Percentiles rank a stretch among this genome's conserved stretches.
Evolutionary conservation across 2,329 filamentous ascomycete species (phyloP).

Genomic region (Tolypocladium paradoxum): DNA sequence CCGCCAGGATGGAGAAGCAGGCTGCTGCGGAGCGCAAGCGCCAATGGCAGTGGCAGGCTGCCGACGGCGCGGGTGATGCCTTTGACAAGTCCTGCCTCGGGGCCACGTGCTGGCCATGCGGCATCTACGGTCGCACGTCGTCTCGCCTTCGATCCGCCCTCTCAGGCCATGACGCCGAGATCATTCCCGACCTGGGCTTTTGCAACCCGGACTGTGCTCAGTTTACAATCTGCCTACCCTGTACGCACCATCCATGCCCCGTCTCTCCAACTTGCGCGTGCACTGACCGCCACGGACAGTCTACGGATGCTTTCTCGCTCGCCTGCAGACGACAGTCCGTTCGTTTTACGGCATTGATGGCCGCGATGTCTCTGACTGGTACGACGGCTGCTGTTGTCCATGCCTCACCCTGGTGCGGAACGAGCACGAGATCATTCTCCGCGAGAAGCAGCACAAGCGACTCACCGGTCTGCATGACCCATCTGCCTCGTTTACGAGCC

Average conservation of each 20-base stretch:
- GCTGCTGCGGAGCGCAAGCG: slow-evolving; percentile 1
- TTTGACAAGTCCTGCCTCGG: slow-evolving; percentile 5
- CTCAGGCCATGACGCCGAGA: slow-evolving; percentile 8
- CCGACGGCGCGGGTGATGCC: background rate
- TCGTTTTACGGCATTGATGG: slow-evolving; percentile 22
- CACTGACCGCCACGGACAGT: slow-evolving; percentile 10
- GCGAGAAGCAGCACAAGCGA: slow-evolving; percentile 11
- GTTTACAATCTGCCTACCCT: slow-evolving; percentile 14
- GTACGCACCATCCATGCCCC: slow-evolving; percentile 7
- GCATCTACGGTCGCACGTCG: slow-evolving; percentile 15
- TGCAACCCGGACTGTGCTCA: slow-evolving; percentile 13
- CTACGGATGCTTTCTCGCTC: slow-evolving; percentile 17
- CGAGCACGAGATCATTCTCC: slow-evolving; percentile 21
- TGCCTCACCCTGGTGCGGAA: slow-evolving; percentile 14
- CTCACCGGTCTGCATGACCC: slow-evolving; percentile 5
- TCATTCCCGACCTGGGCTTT: slow-evolving; percentile 6
- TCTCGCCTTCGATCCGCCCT: slow-evolving; percentile 12
- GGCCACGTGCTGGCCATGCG: slow-evolving; percentile 13
- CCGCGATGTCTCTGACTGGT: slow-evolving; percentile 10
- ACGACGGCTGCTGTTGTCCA: slow-evolving; percentile 17
- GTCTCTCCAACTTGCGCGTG: background rate
- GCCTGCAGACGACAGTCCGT: slow-evolving; percentile 19
- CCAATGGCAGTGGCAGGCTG: slow-evolving; percentile 9
- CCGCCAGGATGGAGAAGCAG: slow-evolving; percentile 11
- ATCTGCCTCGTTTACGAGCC: slow-evolving; percentile 2